Evolutionary conservation across 495 filamentous ascomycete species (phyloP), one percentile per base, ranked within the genome.

Genomic region (Daldinia decipiens): DNA sequence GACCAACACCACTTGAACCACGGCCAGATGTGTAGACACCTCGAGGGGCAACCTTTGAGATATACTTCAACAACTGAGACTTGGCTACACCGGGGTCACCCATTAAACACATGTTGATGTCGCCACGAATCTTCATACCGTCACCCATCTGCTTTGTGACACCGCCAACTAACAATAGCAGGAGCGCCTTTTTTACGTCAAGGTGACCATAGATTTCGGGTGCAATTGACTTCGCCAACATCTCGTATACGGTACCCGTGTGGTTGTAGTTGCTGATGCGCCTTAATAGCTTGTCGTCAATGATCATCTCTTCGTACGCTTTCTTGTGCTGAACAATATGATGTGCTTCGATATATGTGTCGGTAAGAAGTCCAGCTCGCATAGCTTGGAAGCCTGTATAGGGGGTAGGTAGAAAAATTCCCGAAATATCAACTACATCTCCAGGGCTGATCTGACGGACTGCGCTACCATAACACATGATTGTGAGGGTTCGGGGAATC

Each of bases 41-140:
- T 52, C 95, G 92, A 26, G 95, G 95, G 5, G 95, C 95, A 40
- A 99, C 95, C 81, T 99, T 99, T 60, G 94, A 92, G 77, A 99
- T 98, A 79, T 98, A 99, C 81, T 97, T 97, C 61, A 99, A 84
- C 67, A 99, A 81, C 82, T 99, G 95, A 34, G 95, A 99, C 82
- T 99, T 99, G 80, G 95, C 95, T 67, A 98, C 96, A 91, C 95
- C 95, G 75, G 95, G 95, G 77, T 99, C 95, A 84, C 95, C 95
- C 95, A 99, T 98, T 67, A 99, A 84, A 81, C 95, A 99, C 75
- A 98, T 89, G 80, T 99, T 99, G 83, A 99, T 96, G 74, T 99
- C 95, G 70, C 95, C 96, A 83, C 95, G 92, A 81, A 99, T 99
- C 64, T 90, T 87, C 96, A 99, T 98, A 47, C 95, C 95, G 71